Base-by-base conservation (phyloP, 164 flowering plant genomes). In the Vitis cinerea region DNA sequence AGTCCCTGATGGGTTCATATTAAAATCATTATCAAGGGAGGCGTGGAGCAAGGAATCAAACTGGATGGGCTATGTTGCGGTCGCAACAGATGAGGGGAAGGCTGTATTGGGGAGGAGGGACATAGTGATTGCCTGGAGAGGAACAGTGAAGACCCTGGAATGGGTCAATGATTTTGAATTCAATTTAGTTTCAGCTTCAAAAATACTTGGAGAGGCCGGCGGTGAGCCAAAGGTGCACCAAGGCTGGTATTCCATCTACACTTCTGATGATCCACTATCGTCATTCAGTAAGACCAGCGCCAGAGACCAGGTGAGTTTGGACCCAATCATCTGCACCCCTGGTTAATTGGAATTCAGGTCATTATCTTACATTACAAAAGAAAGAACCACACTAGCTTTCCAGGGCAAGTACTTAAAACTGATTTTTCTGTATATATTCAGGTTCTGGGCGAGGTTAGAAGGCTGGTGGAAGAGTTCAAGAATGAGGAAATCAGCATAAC, bases 11-110 rank as follows among this genome's bases (percentile, higher is more conserved):
- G 82, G 81, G 0, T 85, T 87, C 19, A 68, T 87, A 14, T 1
- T 82, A 1, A 73, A 30, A 65, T 68, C 90, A 0, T 8, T 72
- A 67, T 83, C 90, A 50, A 71, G 84, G 64, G 83, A 87, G 64
- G 83, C 87, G 2, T 85, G 88, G 90, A 79, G 84, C 77, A 80
- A 76, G 74, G 86, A 87, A 47, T 83, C 88, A 0, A 87, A 87
- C 58, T 86, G 88, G 88, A 84, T 86, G 29, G 90, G 90, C 54
- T 86, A 66, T 10, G 83, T 83, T 1, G 87, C 86, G 3, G 90
- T 86, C 76, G 79, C 83, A 1, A 82, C 84, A 0, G 86, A 84
- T 29, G 78, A 75, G 50, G 83, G 79, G 50, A 74, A 58, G 73
- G 71, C 48, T 2, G 74, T 17, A 58, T 19, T 84, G 1, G 88